Base-by-base conservation (phyloP, 73 alveolate genomes). In the Loxodes magnus region DNA sequence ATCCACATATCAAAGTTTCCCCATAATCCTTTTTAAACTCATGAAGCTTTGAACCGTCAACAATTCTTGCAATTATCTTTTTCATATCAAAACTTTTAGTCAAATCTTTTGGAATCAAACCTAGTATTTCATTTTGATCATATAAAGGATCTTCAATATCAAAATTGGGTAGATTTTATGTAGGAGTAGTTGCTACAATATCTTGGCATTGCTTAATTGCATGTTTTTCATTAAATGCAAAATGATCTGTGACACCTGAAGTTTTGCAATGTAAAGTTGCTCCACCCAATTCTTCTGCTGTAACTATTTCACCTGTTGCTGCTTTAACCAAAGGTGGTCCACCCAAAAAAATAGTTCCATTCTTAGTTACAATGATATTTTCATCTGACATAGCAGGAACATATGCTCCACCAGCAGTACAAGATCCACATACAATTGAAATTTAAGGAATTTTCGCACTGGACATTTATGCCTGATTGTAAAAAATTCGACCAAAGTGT, bases 381-480 rank as follows among this genome's bases (percentile, higher is more conserved):
- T 90, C 98, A 71, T 90, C 98, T 21, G 92, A 56, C 98, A 90
- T 90, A 21, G 96, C 94, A n/a, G 98, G 98, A 17, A 90, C 96
- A 39, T 90, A 90, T 26, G 98, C 98, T 30, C 98, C 98, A 12
- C 98, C 98, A 3, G 98, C 98, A 10, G 98, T 90, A 64, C 98
- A 90, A 20, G 88, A 69, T 28, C 98, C 98, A 35, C 89, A 43
- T 21, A 84, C 96, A 14, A 84, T 71, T 2, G 93, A 77, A 14
- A 88, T 55, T 60, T 87, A 59, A 3, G 97, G 89, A 34, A 80
- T 77, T 6, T 93, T 87, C 44, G 46, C 37, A 41, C 59, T 46
- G 17, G 59, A 46, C 51, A 83, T 69, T 9, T 78, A 49, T 3
- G 96, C 98, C 65, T 90, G 81, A 73, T 90, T 90, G 77, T 57